Conservation (phyloP, 1,284 basidiomycete genomes). For the Heterobasidion parviporum region DNA sequence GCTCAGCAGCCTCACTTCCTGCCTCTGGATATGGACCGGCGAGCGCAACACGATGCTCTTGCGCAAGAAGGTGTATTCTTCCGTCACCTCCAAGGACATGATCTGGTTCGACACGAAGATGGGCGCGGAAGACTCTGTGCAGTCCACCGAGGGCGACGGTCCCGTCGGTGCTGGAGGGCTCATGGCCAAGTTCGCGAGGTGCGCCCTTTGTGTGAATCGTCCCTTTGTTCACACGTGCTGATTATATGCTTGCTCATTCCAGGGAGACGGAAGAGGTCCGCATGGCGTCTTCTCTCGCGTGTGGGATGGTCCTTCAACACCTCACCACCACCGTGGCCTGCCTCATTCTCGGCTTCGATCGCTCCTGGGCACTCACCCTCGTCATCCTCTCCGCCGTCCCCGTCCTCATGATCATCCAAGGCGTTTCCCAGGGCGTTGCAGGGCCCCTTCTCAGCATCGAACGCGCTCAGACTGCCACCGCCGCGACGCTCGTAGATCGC, state of each 20-base stretch:
- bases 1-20: constrained; percentile 69
- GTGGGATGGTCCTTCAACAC: constrained; percentile 77
- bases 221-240: not conserved
- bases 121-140: constrained; percentile 49
- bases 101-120: constrained; percentile 84
- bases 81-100: constrained; percentile 70
- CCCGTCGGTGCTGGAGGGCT: constrained; percentile 82
- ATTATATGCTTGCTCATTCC: not conserved
- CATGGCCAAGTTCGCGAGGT: constrained; percentile 92
- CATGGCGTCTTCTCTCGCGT: constrained; percentile 70
- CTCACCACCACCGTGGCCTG: constrained; percentile 74
- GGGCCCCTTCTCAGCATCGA: constrained; percentile 65
- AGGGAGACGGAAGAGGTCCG: constrained; percentile 96
- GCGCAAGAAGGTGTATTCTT: constrained; percentile 61
- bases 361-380: constrained; percentile 80
- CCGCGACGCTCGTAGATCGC: constrained; percentile 76
- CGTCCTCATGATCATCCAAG: constrained; percentile 68
- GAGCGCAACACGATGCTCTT: constrained; percentile 74
- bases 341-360: constrained; percentile 74
- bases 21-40: constrained; percentile 84
- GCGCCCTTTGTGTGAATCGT: constrained; percentile 17
- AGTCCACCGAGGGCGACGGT: constrained; percentile 39
- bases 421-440: constrained; percentile 62
- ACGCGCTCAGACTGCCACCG: constrained; percentile 57
- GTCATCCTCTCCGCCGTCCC: constrained; percentile 93